phyloP scores from a whole-genome alignment of 2,329 filamentous ascomycete genomes.

The Aspergillus sp. region DNA sequence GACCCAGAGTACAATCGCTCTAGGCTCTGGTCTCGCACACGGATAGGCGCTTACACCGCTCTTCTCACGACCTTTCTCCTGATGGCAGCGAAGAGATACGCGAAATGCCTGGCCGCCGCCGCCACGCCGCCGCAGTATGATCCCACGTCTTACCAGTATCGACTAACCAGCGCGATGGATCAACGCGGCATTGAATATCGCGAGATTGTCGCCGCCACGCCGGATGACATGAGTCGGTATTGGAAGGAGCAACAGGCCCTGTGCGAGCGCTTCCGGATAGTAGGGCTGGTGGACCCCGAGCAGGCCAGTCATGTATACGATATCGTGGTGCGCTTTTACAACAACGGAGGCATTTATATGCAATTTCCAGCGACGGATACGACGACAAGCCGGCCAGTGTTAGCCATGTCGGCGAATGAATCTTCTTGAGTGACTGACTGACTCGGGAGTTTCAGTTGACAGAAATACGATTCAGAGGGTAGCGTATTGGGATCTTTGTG shows the following conservation, averaged over 20 bases:
- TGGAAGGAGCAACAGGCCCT: neutral
- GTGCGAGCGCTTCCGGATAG: neutral
- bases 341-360: neutral
- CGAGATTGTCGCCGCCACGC: neutral
- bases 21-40: neutral
- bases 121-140: constrained; percentile 4
- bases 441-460: no score
- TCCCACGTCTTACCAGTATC: constrained; percentile 7
- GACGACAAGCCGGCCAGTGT: neutral
- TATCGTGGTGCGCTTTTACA: constrained; percentile 7
- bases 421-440: no score
- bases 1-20: neutral
- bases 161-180: constrained; percentile 1
- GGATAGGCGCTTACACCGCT: neutral
- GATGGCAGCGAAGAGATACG: neutral
- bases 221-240: neutral
- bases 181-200: neutral
- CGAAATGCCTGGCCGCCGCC: neutral
- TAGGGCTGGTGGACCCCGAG: constrained; percentile 2
- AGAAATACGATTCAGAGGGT: no score
- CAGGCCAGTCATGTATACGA: constrained; percentile 4
- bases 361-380: neutral
- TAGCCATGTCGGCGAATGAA: neutral
- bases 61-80: neutral
- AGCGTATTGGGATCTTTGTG: no score